phyloP scores from a whole-genome alignment of 1,139 yeast genomes.

The Wickerhamomyces sp. region DNA sequence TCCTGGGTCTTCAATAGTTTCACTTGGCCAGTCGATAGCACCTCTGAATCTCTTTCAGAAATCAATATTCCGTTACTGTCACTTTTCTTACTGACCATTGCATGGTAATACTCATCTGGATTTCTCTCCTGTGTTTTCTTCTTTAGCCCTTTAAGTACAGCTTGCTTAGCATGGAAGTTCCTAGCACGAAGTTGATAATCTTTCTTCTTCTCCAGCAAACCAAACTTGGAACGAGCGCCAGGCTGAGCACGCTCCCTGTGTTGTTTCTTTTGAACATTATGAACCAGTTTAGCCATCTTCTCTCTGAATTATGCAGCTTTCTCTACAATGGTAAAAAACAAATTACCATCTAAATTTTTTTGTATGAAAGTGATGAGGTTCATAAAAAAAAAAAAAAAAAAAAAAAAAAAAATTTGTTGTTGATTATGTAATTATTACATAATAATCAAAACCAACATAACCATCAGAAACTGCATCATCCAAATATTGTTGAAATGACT shows the following conservation, averaged over 20 bases:
- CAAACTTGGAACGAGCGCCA: conserved; percentile 63
- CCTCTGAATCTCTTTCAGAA: conserved; percentile 62
- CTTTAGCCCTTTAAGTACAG: conserved; percentile 71
- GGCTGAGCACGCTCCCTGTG: conserved; percentile 93
- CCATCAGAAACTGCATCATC: no score
- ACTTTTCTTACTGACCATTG: conserved; percentile 69
- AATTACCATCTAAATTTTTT: no score
- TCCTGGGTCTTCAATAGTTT: conserved; percentile 87
- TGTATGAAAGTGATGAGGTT: no score
- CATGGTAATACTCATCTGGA: conserved; percentile 97
- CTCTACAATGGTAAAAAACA: no score
- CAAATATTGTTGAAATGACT: no score
- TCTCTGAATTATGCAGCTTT: no score
- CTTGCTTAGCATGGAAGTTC: conserved; percentile 86
- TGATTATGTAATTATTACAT: no score
- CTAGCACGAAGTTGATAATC: conserved; percentile 87
- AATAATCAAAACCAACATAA: no score
- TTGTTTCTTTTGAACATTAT: conserved; percentile 91
- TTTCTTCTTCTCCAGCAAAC: conserved; percentile 90
- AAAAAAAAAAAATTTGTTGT: no score
- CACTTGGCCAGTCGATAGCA: conserved; percentile 67
- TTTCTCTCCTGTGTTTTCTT: conserved; percentile 70
- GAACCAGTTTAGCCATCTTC: conserved; percentile 85
- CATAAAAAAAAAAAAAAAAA: no score
- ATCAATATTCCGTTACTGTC: conserved; percentile 65